phyloP scores from a whole-genome alignment of 352 stramenopile species.

The Globisporangium iwayamae region DNA sequence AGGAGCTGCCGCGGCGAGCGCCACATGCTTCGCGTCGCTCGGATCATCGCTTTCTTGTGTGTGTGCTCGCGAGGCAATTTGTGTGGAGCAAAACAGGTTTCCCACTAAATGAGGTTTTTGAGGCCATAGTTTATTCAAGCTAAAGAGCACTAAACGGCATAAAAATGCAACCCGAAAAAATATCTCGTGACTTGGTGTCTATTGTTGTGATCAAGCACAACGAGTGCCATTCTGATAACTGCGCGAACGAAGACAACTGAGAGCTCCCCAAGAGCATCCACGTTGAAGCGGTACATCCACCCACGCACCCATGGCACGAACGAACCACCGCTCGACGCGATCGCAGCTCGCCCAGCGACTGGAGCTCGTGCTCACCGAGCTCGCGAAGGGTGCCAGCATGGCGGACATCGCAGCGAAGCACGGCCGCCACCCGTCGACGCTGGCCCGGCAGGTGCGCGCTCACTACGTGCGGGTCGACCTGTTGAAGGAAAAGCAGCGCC shows the following conservation, averaged over 20 bases:
- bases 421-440: not conserved
- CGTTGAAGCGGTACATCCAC: too few relatives aligned
- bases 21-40: slow-evolving; percentile 41
- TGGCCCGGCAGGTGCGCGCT: not conserved
- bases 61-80: not conserved
- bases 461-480: not conserved
- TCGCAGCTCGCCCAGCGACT: not conserved
- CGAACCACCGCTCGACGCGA: not conserved
- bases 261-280: too few relatives aligned
- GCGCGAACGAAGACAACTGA: not conserved
- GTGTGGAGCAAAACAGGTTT: not conserved
- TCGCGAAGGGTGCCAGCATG: not conserved
- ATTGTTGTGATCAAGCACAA: too few relatives aligned
- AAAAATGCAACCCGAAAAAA: too few relatives aligned
- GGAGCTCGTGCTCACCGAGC: not conserved
- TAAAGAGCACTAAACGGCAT: not conserved
- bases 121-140: not conserved
- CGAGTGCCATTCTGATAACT: not conserved
- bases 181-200: too few relatives aligned
- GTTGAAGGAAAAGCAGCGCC: not conserved
- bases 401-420: not conserved
- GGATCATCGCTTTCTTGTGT: slow-evolving; percentile 36
- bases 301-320: not conserved
- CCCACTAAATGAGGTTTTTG: too few relatives aligned
- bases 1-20: slow-evolving; percentile 50